phyloP scores from a whole-genome alignment of 2,329 filamentous ascomycete genomes.

The Cyphellophora europaea region DNA sequence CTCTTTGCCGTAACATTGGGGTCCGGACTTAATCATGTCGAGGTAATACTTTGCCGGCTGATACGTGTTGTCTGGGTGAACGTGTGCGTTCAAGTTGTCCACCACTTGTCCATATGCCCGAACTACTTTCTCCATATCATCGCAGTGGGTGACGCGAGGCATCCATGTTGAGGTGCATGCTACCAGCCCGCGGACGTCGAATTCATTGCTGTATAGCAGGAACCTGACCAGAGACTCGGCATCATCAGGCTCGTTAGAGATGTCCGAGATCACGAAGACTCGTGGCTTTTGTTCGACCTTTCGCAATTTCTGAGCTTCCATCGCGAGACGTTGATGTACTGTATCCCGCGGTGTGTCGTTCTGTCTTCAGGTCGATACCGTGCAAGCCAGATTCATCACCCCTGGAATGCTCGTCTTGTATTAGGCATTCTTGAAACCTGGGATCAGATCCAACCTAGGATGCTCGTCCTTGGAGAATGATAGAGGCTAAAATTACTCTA shows the following conservation, averaged over 20 bases:
- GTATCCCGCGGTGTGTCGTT: no score
- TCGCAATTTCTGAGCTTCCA: no score
- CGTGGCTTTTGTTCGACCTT: conserved; percentile 21
- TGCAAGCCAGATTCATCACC: no score
- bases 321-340: no score
- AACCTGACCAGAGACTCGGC: conserved; percentile 36
- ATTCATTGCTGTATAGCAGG: conserved; percentile 38
- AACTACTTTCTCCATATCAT: conserved; percentile 36
- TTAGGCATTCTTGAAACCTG: no score
- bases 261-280: conserved; percentile 35
- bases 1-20: conserved; percentile 31
- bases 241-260: conserved; percentile 40
- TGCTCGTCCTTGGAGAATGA: no score
- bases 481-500: no score
- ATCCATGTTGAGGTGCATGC: conserved; percentile 40
- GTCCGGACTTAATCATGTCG: conserved; percentile 29
- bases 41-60: conserved; percentile 28
- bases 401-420: no score
- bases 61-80: conserved; percentile 34
- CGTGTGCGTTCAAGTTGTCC: conserved; percentile 41
- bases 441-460: no score
- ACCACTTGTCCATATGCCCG: conserved; percentile 35
- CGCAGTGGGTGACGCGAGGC: conserved; percentile 29
- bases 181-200: conserved; percentile 37
- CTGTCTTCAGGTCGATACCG: no score